Evolutionary conservation across 139 green algal species (phyloP), one percentile per base, ranked within the genome.

Genomic region (Spirogloea muscicola): DNA sequence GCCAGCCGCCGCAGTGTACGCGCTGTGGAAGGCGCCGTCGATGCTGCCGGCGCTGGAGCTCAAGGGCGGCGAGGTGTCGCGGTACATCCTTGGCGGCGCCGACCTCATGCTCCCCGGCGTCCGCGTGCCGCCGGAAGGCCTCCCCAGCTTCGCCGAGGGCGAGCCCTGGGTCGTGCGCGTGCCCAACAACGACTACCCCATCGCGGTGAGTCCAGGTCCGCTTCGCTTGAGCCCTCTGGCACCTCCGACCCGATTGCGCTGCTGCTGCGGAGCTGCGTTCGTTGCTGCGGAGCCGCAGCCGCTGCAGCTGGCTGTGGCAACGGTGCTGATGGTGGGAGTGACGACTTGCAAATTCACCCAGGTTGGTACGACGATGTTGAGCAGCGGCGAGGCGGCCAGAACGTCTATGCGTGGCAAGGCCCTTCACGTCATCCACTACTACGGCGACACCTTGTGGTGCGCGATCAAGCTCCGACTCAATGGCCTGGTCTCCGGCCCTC

Each of bases 31-130:
- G 46, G 68, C 79, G n/a, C 74, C 74, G 4, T 13, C 16, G 18
- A 49, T 82, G 58, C n/a, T 81, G 27, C 71, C 71, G n/a, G 40
- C 77, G 16, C 38, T 84, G 21, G 34, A 34, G 3, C 60, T 82
- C 44, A 81, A 77, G 59, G 51, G 60, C 18, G 43, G 42, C 16
- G 71, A 81, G 37, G 77, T 84, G 0, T 68, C 34, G 0, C 40
- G 27, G 25, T 82, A 71, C 18, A 29, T 84, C 13, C 59, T 84
- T 31, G 21, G 31, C 27, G 77, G 77, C 6, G 72, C 77, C 7
- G 77, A 84, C 5, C 70, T 81, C 21, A 84, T 84, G 77, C 25
- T 81, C 33, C 77, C 77, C 13, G 77, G 77, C n/a, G 33, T 84
- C 9, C 60, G 33, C n/a, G 40, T 84, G 6, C 78, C 78, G n/a